A percentile compares a stretch with the other conserved stretches of the same genome.
Conservation (phyloP, 1,284 basidiomycete species). For the Tilletia horrida region DNA sequence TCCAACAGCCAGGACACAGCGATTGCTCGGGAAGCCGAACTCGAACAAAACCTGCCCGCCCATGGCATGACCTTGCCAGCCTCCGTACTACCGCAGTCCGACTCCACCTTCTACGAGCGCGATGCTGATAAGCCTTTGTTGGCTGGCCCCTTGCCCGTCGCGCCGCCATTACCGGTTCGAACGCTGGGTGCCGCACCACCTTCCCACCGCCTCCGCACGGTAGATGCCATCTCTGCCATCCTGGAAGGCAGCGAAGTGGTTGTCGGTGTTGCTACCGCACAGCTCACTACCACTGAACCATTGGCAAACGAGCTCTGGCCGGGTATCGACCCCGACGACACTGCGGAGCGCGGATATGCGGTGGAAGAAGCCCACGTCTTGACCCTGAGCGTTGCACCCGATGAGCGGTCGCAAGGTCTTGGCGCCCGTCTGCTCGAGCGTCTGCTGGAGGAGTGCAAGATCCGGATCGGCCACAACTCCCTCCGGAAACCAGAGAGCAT, state of each 20-base stretch:
- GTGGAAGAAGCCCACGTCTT: constrained; percentile 37
- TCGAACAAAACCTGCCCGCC: not conserved
- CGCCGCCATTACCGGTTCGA: constrained; percentile 31
- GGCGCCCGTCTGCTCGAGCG: constrained; percentile 36
- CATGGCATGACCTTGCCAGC: not conserved
- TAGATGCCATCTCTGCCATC: not conserved
- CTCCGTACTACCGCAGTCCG: not conserved
- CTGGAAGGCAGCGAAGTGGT: constrained; percentile 35
- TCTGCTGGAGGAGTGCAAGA: constrained; percentile 33
- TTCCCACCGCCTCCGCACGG: constrained; percentile 5
- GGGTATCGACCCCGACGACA: constrained; percentile 19
- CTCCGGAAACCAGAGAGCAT: not conserved
- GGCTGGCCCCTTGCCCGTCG: constrained; percentile 33
- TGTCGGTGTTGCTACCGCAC: constrained; percentile 41
- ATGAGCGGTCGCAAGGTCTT: constrained; percentile 42
- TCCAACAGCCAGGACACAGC: not conserved
- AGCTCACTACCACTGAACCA: constrained; percentile 19
- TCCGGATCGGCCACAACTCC: constrained; percentile 16
- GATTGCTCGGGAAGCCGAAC: too few species aligned
- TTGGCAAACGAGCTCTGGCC: constrained; percentile 22
- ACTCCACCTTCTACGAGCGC: constrained; percentile 18
- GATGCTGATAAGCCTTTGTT: constrained; percentile 24
- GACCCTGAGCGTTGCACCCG: constrained; percentile 36
- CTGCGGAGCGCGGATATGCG: not conserved
- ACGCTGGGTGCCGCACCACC: constrained; percentile 37